Percentiles rank a stretch among this genome's conserved stretches.
These are phyloP conservation scores for Lactifluus subvellereus DNA, from an alignment of 768 basidiomycete species.

Conservation along the genomic window DNA sequence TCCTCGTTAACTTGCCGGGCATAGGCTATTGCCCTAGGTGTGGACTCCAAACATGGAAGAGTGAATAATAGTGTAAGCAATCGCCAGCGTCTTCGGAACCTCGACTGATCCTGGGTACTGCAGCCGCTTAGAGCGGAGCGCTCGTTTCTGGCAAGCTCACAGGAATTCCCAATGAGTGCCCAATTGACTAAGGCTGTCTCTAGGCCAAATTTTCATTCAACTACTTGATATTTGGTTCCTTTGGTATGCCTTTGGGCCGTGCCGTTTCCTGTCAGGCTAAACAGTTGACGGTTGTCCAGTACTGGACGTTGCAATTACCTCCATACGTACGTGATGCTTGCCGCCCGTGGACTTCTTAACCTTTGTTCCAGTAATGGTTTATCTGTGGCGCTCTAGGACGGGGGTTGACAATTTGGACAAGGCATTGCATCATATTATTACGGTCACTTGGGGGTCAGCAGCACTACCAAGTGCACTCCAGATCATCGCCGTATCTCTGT, in stretches of 20 bases:
- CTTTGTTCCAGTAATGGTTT: conserved; percentile 33
- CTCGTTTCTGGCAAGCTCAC: conserved; percentile 16
- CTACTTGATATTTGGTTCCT: conserved; percentile 42
- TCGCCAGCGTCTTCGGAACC: not conserved
- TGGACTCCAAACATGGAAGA: conserved; percentile 5
- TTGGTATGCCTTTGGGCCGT: conserved; percentile 30
- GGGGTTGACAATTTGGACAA: conserved; percentile 35
- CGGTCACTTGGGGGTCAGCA: conserved; percentile 38
- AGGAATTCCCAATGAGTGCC: not conserved
- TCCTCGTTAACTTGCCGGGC: not conserved
- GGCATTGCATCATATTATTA: conserved; percentile 36
- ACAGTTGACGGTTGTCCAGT: conserved; percentile 27
- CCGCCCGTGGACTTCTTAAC: not conserved
- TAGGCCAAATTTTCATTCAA: conserved; percentile 41
- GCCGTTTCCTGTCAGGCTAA: not conserved
- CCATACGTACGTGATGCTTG: conserved; percentile 32
- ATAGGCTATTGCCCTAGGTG: conserved; percentile 17
- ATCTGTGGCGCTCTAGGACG: conserved; percentile 38
- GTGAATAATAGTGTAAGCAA: conserved; percentile 21
- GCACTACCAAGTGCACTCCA: conserved; percentile 34
- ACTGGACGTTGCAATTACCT: conserved; percentile 38
- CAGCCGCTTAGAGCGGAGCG: conserved; percentile 21
- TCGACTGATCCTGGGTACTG: not conserved
- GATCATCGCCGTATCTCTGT: conserved; percentile 31
- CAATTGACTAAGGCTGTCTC: not conserved